These are phyloP conservation scores for Exidia glandulosa DNA, from an alignment of 768 basidiomycete genomes.

Conservation along the genomic window DNA sequence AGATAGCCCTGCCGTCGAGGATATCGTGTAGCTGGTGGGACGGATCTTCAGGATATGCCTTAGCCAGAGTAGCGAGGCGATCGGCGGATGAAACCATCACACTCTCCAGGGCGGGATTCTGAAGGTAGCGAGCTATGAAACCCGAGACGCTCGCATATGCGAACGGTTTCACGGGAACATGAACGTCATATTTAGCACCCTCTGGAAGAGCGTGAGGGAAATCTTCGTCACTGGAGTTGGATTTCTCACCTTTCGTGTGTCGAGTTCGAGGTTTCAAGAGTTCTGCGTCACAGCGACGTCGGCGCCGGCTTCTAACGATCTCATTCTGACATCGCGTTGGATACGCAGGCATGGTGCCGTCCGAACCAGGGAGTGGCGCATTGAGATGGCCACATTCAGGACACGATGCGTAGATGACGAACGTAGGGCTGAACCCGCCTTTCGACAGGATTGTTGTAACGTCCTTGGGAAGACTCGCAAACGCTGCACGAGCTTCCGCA, in stretches of 20 bases:
- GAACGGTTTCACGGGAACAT: not conserved
- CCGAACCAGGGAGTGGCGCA: not conserved
- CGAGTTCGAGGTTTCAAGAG: not conserved
- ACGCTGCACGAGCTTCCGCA: not conserved
- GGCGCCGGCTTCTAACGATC: not conserved
- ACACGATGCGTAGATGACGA: not conserved
- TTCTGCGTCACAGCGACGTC: not conserved
- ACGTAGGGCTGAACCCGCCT: not conserved
- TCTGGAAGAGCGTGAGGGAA: not conserved
- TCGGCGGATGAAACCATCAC: not conserved
- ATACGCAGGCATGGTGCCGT: not conserved
- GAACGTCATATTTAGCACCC: not conserved
- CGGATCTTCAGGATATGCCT: not conserved
- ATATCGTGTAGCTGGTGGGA: not conserved
- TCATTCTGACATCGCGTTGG: not conserved
- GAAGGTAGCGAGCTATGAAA: not conserved
- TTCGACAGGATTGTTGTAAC: not conserved
- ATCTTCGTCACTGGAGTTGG: too few species aligned
- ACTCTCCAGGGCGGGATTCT: not conserved
- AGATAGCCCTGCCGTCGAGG: not conserved
- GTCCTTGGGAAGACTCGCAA: not conserved
- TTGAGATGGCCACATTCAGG: not conserved
- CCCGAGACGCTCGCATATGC: not conserved
- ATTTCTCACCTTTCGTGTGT: not conserved
- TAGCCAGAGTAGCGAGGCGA: not conserved